These are phyloP conservation scores for Fimicolochytrium jonesii DNA, from an alignment of 192 early-diverging fungal genomes.

Conservation along the genomic window DNA sequence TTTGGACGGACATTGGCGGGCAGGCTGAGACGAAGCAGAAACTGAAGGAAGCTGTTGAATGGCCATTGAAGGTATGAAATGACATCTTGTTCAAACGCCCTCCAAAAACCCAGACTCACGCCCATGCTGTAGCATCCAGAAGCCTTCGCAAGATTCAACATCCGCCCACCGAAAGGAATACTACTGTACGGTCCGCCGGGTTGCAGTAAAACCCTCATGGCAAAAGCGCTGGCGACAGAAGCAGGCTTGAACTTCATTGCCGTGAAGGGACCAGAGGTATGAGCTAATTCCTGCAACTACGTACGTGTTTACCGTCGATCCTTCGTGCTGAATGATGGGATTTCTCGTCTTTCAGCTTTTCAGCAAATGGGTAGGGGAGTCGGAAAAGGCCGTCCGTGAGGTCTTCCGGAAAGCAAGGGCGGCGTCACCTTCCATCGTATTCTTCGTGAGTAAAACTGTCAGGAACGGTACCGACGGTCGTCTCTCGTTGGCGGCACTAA, in stretches of 20 bases:
- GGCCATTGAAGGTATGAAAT: constrained; percentile 77
- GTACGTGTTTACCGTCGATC: no score
- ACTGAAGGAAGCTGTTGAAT: constrained; percentile 93
- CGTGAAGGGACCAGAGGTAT: constrained; percentile 96
- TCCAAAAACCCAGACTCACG: no score
- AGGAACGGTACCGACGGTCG: no score
- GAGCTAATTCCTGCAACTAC: no score
- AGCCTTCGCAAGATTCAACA: constrained; percentile 81
- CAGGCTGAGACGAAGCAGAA: constrained; percentile 87
- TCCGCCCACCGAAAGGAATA: constrained; percentile 94
- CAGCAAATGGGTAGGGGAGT: constrained; percentile 99
- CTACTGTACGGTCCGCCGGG: constrained; percentile 98
- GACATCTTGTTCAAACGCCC: no score
- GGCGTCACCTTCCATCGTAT: constrained; percentile 92
- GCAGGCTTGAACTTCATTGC: constrained; percentile 96
- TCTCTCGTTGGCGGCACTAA: not conserved
- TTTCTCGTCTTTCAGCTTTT: constrained; percentile 58
- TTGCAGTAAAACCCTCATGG: constrained; percentile 96
- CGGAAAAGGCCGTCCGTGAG: constrained; percentile 91
- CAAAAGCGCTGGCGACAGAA: constrained; percentile 96
- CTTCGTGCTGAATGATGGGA: constrained; percentile 8
- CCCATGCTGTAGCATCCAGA: constrained; percentile 72
- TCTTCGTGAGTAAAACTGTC: constrained; percentile 92
- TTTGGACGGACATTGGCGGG: constrained; percentile 93
- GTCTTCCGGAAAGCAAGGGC: constrained; percentile 93